Base-by-base conservation (phyloP, 495 filamentous ascomycete genomes). In the Aspergillus heteromorphus region DNA sequence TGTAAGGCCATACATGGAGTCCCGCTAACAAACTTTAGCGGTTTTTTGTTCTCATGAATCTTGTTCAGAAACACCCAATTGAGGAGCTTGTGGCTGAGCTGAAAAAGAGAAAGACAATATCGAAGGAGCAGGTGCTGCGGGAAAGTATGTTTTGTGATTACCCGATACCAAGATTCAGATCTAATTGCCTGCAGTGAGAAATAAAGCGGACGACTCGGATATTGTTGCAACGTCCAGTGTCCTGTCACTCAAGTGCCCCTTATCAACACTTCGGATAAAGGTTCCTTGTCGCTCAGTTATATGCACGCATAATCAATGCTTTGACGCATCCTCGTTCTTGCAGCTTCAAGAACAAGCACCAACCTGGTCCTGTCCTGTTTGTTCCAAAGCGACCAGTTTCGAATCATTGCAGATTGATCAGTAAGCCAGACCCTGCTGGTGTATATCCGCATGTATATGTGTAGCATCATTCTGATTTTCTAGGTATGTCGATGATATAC, bases 321-420 rank as follows among this genome's bases (percentile, higher is more conserved):
- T 97, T 65, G 93, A 98, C 68, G 93, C 86, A n/a, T 83, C 83
- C 2, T 95, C 90, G 2, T 98, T 96, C 60, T 76, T 98, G 13
- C 89, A 96, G 60, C 66, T 98, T 34, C 91, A 97, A 63, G 91
- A 97, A 66, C 93, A 98, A 74, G 92, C 89, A 0, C 92, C 93
- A 18, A 92, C 91, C 10, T 98, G 93, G 93, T 76, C 82, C 18
- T 98, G 93, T 62, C 93, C 93, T 7, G 85, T 96, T 21, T 98
- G 93, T 72, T 89, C 84, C 65, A 95, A 96, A 59, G 71, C 82
- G 0, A 83, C 89, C 8, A 82, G 82, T 8, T 98, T 91, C 63
- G 87, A 92, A 40, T 83, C 79, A 25, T 66, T 98, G 29, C 88
- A 88, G 25, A 82, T 96, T 40, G 93, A 98, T 62, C 87, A 93